Evolutionary conservation across 331 rosid genomes (phyloP), one percentile per base, ranked within the genome.

Genomic region (Stylosanthes scabra): DNA sequence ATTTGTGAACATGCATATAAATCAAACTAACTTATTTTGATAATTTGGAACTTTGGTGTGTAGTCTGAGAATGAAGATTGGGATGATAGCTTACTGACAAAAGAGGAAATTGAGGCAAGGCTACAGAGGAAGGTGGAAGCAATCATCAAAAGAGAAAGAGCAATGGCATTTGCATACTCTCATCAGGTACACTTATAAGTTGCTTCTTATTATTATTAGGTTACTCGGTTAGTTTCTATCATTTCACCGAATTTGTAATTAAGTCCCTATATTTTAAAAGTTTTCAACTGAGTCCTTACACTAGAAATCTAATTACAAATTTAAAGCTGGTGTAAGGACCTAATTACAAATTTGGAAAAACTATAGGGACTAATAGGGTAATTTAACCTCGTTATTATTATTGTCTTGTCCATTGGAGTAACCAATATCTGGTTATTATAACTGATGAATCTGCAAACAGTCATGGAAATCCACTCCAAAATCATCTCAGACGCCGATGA

Each of bases 151-250:
- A 90, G 99, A 82, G 99, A 95, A 40, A 87, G 96, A 78, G 88
- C 93, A 56, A 95, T 90, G 99, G 97, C 99, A 68, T 95, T 90
- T 72, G 93, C 99, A 49, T 90, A 90, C 80, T 94, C 99, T 20
- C 91, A 89, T 82, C 97, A 90, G 96, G 97, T 91, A 82, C 57
- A 44, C 42, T 58, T 45, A 47, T 73, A 66, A 6, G 72, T 54
- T 39, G 5, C 66, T 42, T 62, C 13, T 15, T 41, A 7, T 41
- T n/a, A n/a, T n/a, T n/a, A n/a, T n/a, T n/a, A n/a, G 25, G 1
- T 20, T 20, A 20, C 25, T 1, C 25, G 25, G 25, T 20, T 20
- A 20, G 25, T 20, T 20, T 1, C 25, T 20, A 20, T 20, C 1
- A 20, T 20, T 20, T 20, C 25, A 20, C 1, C 1, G 1, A 20